These are phyloP conservation scores for Wickerhamomyces sydowiorum DNA, from an alignment of 805 yeast genomes.

Conservation along the genomic window DNA sequence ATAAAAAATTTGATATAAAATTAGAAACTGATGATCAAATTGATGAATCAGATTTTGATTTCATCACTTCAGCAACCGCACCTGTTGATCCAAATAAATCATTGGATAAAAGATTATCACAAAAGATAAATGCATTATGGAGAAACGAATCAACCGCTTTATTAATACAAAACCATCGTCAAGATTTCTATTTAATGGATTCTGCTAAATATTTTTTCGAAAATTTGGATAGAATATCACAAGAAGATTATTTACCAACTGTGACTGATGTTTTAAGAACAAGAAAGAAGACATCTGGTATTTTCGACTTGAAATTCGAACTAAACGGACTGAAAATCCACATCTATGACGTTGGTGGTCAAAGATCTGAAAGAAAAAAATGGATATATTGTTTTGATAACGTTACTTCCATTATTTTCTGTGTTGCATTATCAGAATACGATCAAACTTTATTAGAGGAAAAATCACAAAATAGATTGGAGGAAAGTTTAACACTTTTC, in stretches of 20 bases:
- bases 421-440: constrained; percentile 87
- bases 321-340: constrained; percentile 64
- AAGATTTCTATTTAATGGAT: constrained; percentile 78
- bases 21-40: constrained; percentile 28
- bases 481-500: constrained; percentile 76
- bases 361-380: constrained; percentile 89
- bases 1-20: constrained; percentile 38
- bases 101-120: constrained; percentile 45
- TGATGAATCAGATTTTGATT: constrained; percentile 23
- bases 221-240: constrained; percentile 55
- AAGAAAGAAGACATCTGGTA: constrained; percentile 89
- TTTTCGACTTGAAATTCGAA: constrained; percentile 74
- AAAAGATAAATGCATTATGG: constrained; percentile 48
- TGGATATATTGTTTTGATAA: constrained; percentile 98
- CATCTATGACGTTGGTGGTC: constrained; percentile 90
- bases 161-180: constrained; percentile 52
- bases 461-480: constrained; percentile 66
- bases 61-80: constrained; percentile 17
- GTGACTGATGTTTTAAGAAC: constrained; percentile 79
- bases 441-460: constrained; percentile 84
- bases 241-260: constrained; percentile 60
- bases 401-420: constrained; percentile 82
- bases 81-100: constrained; percentile 47
- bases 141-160: constrained; percentile 49
- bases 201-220: constrained; percentile 76